Percentiles rank a stretch among this genome's conserved stretches.
Conservation (phyloP, 441 rosid species). For the Gossypium gossypioides region DNA sequence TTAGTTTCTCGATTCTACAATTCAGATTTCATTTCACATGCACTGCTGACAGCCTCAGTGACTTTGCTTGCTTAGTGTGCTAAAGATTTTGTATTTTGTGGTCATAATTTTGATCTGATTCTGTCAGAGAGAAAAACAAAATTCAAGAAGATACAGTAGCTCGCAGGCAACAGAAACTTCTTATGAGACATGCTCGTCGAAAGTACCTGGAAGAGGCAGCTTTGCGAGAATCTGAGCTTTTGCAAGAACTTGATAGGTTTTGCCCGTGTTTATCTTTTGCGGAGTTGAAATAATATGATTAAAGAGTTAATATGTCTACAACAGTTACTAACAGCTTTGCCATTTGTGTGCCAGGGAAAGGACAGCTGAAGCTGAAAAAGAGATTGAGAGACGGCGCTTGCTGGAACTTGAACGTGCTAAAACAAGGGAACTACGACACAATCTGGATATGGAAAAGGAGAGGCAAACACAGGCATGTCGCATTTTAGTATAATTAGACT, state of each 20-base stretch:
- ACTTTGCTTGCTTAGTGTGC: background rate
- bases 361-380: conserved; percentile 65
- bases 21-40: background rate
- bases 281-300: conserved; percentile 2
- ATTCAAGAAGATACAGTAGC: conserved; percentile 50
- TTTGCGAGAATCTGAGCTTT: conserved; percentile 55
- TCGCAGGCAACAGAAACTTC: conserved; percentile 61
- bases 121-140: conserved; percentile 53
- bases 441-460: conserved; percentile 81
- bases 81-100: background rate
- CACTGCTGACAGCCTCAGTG: background rate
- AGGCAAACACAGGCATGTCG: conserved; percentile 59
- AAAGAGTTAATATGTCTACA: conserved; percentile 1
- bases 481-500: conserved; percentile 1
- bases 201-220: conserved; percentile 66
- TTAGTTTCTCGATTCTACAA: background rate
- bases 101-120: background rate
- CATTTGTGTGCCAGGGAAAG: conserved; percentile 41
- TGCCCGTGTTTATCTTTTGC: conserved; percentile 13
- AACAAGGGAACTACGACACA: conserved; percentile 67
- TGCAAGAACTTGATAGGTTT: conserved; percentile 70
- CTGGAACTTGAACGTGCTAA: conserved; percentile 69
- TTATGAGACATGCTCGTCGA: conserved; percentile 51
- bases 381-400: conserved; percentile 61
- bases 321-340: conserved; percentile 12